A percentile compares a stretch with the other conserved stretches of the same genome.
phyloP scores from a whole-genome alignment of 108 stramenopile genomes.

The Schizochytrium sp. region DNA sequence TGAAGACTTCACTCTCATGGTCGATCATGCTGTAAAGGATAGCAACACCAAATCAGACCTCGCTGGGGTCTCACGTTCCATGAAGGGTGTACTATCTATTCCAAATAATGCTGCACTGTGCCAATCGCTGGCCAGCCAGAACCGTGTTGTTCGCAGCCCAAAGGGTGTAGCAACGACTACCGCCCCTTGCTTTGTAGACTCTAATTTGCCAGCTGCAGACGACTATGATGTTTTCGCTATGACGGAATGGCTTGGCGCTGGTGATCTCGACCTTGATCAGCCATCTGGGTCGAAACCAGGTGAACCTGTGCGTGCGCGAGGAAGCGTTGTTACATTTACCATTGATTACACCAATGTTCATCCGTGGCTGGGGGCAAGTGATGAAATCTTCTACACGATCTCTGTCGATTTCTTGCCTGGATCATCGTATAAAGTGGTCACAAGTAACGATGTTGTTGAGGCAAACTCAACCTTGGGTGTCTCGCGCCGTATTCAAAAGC shows the following conservation, averaged over 20 bases:
- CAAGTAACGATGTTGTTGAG: neutral
- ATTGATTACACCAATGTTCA: slow-evolving; percentile 46
- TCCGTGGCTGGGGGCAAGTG: slow-evolving; percentile 20
- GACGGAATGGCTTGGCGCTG: slow-evolving; percentile 31
- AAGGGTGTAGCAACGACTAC: neutral
- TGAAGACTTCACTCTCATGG: slow-evolving; percentile 30
- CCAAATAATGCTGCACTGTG: slow-evolving; percentile 29
- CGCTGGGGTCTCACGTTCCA: slow-evolving; percentile 16
- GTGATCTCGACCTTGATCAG: slow-evolving; percentile 21
- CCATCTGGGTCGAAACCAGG: neutral
- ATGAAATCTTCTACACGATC: slow-evolving; percentile 5
- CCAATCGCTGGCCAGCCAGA: neutral
- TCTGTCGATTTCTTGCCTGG: slow-evolving; percentile 15
- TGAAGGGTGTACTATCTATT: slow-evolving; percentile 52
- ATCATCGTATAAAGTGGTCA: slow-evolving; percentile 11
- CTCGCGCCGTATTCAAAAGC: slow-evolving; percentile 36
- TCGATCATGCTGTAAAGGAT: slow-evolving; percentile 45
- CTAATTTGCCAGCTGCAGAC: slow-evolving; percentile 5
- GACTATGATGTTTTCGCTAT: slow-evolving; percentile 56
- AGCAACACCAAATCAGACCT: neutral
- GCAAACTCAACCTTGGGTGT: neutral
- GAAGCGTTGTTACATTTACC: slow-evolving; percentile 23
- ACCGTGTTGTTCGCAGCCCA: neutral
- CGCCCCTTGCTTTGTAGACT: slow-evolving; percentile 52
- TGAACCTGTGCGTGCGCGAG: slow-evolving; percentile 55